Percentiles rank a stretch among this genome's conserved stretches.
Evolutionary conservation across 2,329 filamentous ascomycete genomes (phyloP).

Genomic region (Ophiocordyceps sinensis): DNA sequence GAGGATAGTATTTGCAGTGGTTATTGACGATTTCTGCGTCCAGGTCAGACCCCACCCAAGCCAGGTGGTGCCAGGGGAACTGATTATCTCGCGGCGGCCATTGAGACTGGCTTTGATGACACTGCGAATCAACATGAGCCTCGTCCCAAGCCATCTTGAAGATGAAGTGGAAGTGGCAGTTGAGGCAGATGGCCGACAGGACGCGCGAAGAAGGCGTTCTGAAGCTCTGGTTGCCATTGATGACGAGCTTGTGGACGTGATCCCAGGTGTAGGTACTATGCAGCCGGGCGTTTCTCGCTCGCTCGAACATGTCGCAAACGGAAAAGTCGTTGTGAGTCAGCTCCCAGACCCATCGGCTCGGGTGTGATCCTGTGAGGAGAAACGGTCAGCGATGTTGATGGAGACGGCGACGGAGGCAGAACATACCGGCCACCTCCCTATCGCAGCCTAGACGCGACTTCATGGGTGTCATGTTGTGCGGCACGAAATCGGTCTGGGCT

Average conservation of each 20-base stretch:
- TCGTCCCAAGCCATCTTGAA: constrained; percentile 21
- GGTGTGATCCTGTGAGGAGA: constrained; percentile 17
- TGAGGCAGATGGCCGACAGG: constrained; percentile 23
- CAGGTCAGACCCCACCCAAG: constrained; percentile 18
- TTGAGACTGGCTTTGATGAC: constrained; percentile 14
- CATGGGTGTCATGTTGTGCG: constrained; percentile 16
- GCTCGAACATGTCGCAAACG: constrained; percentile 20
- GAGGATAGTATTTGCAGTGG: constrained; percentile 22
- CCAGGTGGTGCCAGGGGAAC: constrained; percentile 25
- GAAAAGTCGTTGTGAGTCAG: constrained; percentile 22
- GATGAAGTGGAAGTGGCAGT: constrained; percentile 27
- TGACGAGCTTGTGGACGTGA: constrained; percentile 20
- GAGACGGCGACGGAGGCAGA: neutral
- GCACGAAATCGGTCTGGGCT: constrained; percentile 11
- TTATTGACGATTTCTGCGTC: constrained; percentile 11
- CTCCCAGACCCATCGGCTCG: constrained; percentile 27
- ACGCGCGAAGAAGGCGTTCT: constrained; percentile 10
- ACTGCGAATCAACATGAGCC: constrained; percentile 12
- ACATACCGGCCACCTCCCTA: constrained; percentile 14
- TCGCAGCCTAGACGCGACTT: constrained; percentile 14
- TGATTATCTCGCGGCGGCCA: constrained; percentile 20
- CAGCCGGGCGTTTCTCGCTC: constrained; percentile 15
- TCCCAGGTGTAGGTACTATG: constrained; percentile 18
- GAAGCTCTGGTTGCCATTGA: constrained; percentile 25
- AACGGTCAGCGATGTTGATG: neutral